These are phyloP conservation scores for Amanita rimosa DNA, from an alignment of 768 basidiomycete genomes.

Conservation along the genomic window DNA sequence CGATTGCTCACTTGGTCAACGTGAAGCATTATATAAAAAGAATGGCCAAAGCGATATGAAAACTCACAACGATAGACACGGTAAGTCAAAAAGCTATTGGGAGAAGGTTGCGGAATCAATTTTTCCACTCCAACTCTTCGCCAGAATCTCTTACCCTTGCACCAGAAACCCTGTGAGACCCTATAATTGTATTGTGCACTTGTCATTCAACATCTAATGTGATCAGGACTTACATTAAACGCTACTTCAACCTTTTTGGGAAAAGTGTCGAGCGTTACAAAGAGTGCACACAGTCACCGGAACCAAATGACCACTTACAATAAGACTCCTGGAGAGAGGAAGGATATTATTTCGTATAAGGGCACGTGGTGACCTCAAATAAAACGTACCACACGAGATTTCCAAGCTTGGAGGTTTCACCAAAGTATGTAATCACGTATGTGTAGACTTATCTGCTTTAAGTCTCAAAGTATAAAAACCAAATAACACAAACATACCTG, in stretches of 20 bases:
- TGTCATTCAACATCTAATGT: neutral
- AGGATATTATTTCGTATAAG: neutral
- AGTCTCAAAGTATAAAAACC: neutral
- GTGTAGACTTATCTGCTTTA: constrained; percentile 28
- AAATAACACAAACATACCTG: constrained; percentile 21
- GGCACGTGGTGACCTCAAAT: neutral
- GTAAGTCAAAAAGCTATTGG: constrained; percentile 15
- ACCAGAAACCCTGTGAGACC: constrained; percentile 36
- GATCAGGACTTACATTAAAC: constrained; percentile 28
- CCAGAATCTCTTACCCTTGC: constrained; percentile 23
- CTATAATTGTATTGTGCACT: constrained; percentile 11
- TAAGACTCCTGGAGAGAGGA: constrained; percentile 18
- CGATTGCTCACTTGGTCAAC: constrained; percentile 15
- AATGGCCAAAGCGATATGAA: neutral
- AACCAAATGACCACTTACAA: constrained; percentile 15
- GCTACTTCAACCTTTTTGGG: constrained; percentile 33
- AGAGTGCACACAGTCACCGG: neutral
- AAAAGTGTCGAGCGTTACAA: neutral
- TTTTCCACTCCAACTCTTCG: neutral
- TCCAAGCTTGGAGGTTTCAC: constrained; percentile 15
- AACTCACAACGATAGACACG: constrained; percentile 19
- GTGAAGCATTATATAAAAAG: neutral
- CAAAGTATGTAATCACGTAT: constrained; percentile 34
- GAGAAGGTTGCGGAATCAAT: neutral
- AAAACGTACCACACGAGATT: constrained; percentile 30